phyloP scores from a whole-genome alignment of 768 basidiomycete genomes.

The Boletales sp. region DNA sequence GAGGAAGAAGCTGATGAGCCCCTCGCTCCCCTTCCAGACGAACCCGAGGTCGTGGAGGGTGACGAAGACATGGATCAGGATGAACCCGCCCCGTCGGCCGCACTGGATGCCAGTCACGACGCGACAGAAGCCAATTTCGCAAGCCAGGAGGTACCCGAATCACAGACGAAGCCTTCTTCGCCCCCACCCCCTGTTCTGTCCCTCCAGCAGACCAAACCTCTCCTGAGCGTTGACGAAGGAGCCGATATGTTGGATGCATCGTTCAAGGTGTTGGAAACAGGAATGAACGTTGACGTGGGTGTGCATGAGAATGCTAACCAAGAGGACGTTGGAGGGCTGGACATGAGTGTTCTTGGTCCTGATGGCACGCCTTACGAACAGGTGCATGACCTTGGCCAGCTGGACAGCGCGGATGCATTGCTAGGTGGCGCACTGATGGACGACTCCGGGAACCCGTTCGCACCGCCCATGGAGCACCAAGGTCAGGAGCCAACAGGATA shows the following conservation, averaged over 20 bases:
- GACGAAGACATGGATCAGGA: constrained; percentile 75
- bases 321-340: constrained; percentile 47
- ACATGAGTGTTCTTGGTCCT: constrained; percentile 61
- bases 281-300: constrained; percentile 41
- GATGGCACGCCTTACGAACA: constrained; percentile 59
- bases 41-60: constrained; percentile 72
- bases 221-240: constrained; percentile 35
- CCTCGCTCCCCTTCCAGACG: constrained; percentile 73
- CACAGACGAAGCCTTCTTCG: constrained; percentile 59
- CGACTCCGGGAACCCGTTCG: constrained; percentile 59
- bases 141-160: constrained; percentile 40
- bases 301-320: constrained; percentile 30
- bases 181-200: constrained; percentile 66
- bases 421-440: constrained; percentile 63
- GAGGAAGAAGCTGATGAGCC: constrained; percentile 79
- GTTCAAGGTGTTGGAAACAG: constrained; percentile 51
- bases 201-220: constrained; percentile 44
- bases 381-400: constrained; percentile 51
- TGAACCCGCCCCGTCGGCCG: constrained; percentile 43
- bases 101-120: constrained; percentile 37
- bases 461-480: constrained; percentile 20
- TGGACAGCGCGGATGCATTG: constrained; percentile 50
- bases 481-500: constrained; percentile 12
- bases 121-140: constrained; percentile 34
- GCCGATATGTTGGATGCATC: constrained; percentile 50